Evolutionary conservation across 352 stramenopile species (phyloP).

Genomic region (Thraustochytrium striatum): DNA sequence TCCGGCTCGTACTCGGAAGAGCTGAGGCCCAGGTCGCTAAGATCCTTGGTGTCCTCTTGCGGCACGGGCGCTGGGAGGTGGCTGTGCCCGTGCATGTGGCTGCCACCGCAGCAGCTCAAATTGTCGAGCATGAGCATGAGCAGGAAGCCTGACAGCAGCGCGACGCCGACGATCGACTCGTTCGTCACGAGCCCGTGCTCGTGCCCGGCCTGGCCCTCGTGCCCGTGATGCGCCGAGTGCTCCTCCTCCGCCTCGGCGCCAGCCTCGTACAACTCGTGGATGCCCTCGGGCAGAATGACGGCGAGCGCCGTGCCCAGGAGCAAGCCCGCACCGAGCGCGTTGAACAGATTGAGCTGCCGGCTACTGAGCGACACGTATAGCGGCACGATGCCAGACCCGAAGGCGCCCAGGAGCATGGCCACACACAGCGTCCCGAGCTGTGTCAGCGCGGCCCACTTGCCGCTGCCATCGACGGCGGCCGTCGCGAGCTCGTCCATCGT

Average conservation of each 20-base stretch:
- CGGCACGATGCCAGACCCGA: conserved; percentile 30
- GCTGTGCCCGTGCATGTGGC: background rate
- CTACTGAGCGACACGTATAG: conserved; percentile 25
- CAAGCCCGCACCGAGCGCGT: conserved; percentile 10
- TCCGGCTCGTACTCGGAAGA: background rate
- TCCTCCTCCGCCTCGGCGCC: background rate
- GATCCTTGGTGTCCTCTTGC: background rate
- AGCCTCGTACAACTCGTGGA: conserved; percentile 22
- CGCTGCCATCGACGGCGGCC: no score
- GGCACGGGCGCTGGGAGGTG: background rate
- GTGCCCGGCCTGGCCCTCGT: background rate
- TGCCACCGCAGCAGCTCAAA: background rate
- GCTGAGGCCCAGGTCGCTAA: background rate
- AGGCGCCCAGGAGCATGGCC: conserved; percentile 23
- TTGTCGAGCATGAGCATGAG: conserved; percentile 43
- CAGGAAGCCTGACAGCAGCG: conserved; percentile 37
- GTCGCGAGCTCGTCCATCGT: no score
- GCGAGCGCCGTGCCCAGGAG: conserved; percentile 40
- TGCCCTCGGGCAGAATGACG: conserved; percentile 42
- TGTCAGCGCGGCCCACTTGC: background rate
- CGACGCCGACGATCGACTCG: conserved; percentile 20
- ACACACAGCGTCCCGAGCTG: background rate
- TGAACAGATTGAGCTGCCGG: conserved; percentile 6
- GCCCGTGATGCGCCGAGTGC: background rate
- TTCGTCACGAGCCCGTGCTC: background rate